phyloP scores from a whole-genome alignment of 2,329 filamentous ascomycete genomes.

The Golovinomyces cichoracearum region DNA sequence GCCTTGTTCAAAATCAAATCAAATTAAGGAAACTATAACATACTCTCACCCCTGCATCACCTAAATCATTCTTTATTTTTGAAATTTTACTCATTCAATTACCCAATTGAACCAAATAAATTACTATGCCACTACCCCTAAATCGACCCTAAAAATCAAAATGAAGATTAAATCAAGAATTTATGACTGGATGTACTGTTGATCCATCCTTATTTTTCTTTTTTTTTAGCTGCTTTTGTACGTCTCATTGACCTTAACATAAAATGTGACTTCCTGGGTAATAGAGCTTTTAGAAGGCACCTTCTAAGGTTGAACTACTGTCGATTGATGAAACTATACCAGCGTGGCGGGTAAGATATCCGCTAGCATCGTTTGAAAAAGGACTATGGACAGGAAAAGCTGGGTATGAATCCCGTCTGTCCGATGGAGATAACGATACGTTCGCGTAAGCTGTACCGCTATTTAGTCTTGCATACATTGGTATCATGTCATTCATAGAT shows the following conservation, averaged over 20 bases:
- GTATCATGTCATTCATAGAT: not conserved
- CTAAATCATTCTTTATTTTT: too few relatives aligned
- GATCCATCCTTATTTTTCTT: not conserved
- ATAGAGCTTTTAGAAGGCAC: not conserved
- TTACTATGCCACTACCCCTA: not conserved
- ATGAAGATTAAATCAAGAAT: not conserved
- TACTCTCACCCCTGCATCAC: too few relatives aligned
- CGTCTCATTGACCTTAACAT: not conserved
- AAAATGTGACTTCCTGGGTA: not conserved
- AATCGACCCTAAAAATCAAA: not conserved
- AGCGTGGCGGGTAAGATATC: not conserved
- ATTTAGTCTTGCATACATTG: slow-evolving; percentile 1
- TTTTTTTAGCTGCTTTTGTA: not conserved
- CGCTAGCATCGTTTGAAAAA: not conserved
- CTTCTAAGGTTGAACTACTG: not conserved
- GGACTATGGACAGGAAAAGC: not conserved
- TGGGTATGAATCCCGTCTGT: not conserved
- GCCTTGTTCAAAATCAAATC: too few relatives aligned
- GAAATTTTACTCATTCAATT: not conserved
- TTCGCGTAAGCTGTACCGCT: not conserved
- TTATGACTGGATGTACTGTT: not conserved
- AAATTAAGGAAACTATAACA: too few relatives aligned
- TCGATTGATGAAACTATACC: not conserved
- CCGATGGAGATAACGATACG: not conserved
- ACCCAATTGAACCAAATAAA: not conserved